These are phyloP conservation scores for Phialocephala subalpina DNA, from an alignment of 2,329 filamentous ascomycete genomes.

Conservation along the genomic window DNA sequence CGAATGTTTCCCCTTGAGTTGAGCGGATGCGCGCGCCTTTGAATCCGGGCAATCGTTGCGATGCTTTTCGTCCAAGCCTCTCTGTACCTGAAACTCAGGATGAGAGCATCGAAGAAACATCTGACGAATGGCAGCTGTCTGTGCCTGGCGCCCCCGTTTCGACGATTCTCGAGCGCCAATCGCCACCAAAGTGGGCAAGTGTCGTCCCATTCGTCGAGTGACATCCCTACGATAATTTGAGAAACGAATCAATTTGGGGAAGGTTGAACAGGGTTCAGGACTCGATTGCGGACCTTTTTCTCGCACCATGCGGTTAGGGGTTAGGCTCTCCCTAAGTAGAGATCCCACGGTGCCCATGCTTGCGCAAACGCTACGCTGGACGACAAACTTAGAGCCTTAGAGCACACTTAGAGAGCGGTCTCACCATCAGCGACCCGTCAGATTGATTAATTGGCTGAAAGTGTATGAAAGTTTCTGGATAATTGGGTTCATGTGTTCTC, in stretches of 20 bases:
- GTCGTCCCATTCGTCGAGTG: conserved; percentile 1
- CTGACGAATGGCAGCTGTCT: background rate
- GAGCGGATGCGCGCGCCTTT: background rate
- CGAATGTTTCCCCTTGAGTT: conserved; percentile 5
- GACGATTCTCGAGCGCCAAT: conserved; percentile 20
- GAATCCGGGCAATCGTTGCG: background rate
- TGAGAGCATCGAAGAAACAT: background rate
- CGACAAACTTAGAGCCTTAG: background rate
- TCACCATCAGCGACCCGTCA: background rate
- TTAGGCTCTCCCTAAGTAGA: background rate
- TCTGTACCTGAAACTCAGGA: background rate
- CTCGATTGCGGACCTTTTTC: background rate
- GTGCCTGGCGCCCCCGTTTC: conserved; percentile 23
- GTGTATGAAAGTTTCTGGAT: conserved; percentile 2
- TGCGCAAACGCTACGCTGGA: background rate
- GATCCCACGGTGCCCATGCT: background rate
- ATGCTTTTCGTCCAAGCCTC: conserved; percentile 2
- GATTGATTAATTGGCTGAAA: background rate
- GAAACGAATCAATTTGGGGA: conserved; percentile 25
- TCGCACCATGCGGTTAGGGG: background rate
- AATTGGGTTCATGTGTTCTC: background rate
- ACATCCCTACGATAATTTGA: conserved; percentile 4
- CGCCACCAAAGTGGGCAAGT: conserved; percentile 3
- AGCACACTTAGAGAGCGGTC: background rate
- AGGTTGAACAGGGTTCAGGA: conserved; percentile 14